Conservation (phyloP, 805 yeast genomes). For the Spathaspora passalidarum region DNA sequence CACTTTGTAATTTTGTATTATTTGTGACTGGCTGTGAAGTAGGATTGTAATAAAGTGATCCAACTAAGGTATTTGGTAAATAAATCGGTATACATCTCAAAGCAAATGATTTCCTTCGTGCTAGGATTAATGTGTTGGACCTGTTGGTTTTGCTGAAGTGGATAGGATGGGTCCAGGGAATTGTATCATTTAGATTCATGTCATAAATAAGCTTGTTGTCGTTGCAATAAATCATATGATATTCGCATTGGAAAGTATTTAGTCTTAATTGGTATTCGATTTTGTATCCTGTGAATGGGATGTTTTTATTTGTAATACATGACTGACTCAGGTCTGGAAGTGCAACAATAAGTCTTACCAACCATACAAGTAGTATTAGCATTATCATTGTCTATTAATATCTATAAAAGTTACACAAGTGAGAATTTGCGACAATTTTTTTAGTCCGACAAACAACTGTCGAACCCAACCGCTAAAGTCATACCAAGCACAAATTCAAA, state of each 20-base stretch:
- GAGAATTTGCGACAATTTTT: too few species aligned
- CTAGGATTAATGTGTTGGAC: constrained; percentile 11
- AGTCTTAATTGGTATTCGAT: constrained; percentile 21
- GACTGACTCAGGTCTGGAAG: constrained; percentile 10
- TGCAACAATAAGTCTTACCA: not conserved
- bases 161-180: constrained; percentile 23
- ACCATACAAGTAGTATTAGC: not conserved
- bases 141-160: constrained; percentile 8
- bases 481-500: constrained; percentile 55
- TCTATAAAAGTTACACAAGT: too few species aligned
- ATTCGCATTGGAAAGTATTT: constrained; percentile 12
- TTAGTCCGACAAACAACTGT: constrained; percentile 10
- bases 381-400: too few species aligned
- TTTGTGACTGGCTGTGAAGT: not conserved
- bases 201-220: constrained; percentile 26
- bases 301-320: constrained; percentile 8
- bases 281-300: constrained; percentile 25
- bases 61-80: constrained; percentile 26
- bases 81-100: constrained; percentile 20
- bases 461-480: constrained; percentile 48
- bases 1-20: constrained; percentile 5
- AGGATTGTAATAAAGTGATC: constrained; percentile 15
- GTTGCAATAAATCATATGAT: constrained; percentile 25
- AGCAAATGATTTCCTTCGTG: constrained; percentile 21
- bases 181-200: constrained; percentile 12